Evolutionary conservation across 805 yeast species (phyloP), one percentile per base, ranked within the genome.

Genomic region (Starmera caribaea): DNA sequence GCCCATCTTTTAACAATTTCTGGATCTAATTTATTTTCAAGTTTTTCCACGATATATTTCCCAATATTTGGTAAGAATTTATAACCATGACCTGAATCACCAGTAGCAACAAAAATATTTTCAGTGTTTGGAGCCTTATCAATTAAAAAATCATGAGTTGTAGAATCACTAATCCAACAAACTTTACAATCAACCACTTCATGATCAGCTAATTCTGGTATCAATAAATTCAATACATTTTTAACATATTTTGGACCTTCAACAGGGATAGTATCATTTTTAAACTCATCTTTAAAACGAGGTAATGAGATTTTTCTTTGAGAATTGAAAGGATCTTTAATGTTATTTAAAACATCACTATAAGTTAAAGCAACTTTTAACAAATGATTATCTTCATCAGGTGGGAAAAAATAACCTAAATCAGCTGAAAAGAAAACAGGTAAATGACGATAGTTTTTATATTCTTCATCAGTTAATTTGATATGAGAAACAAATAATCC

Each of bases 11-110:
- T 27, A 1, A 39, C 39, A 30, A 54, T 46, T 12, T 52, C 57
- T 3, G 39, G 31, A 12, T 45, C 48, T 35, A 66, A 43, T 2
- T 43, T 47, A 8, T 57, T 60, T 32, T 62, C 62, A 26, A 66
- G 34, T 29, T 50, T 57, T n/a, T 50, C 51, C 3, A 42, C 39
- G 14, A 69, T 66, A 43, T 69, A 70, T 39, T 57, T 59, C 1
- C 76, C 74, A 37, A 70, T 66, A 34, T 58, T 63, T 13, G 76
- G 76, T 40, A 70, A 45, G 35, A 65, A 65, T 48, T 69, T 70
- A 51, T 62, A 69, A 5, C 61, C 71, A 49, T 69, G 74, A 8
- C 74, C 72, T 4, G 73, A 62, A 46, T 69, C 74, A 14, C 76
- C 76, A 10, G 69, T 57, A 0, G 71, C 73, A n/a, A 70, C 63